Conservation (phyloP, 371 early-diverging fungal genomes). For the Parasitella parasitica region DNA sequence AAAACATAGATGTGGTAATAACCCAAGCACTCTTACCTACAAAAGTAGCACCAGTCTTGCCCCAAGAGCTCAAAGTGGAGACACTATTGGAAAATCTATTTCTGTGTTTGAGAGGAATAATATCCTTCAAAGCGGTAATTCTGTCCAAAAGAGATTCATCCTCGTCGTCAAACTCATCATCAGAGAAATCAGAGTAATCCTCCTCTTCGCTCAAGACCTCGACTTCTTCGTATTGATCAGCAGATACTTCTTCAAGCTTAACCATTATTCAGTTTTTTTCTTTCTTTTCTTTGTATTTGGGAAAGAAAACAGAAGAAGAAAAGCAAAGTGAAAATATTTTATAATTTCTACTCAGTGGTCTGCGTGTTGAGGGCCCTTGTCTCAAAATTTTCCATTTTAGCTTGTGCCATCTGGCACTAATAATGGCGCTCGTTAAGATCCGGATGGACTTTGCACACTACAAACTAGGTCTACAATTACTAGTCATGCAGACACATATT, state of each 20-base stretch:
- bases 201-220: slow-evolving; percentile 49
- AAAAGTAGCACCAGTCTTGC: slow-evolving; percentile 58
- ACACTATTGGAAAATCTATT: slow-evolving; percentile 53
- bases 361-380: slow-evolving; percentile 13
- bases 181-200: slow-evolving; percentile 60
- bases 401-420: background rate
- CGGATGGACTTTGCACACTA: background rate
- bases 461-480: background rate
- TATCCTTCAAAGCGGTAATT: slow-evolving; percentile 72
- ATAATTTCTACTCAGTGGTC: background rate
- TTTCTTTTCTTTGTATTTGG: background rate
- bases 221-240: slow-evolving; percentile 45
- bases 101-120: slow-evolving; percentile 71
- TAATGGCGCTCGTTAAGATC: background rate
- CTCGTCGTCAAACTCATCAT: slow-evolving; percentile 53
- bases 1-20: slow-evolving; percentile 75
- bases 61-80: slow-evolving; percentile 55
- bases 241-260: slow-evolving; percentile 54
- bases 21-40: slow-evolving; percentile 81
- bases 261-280: slow-evolving; percentile 37
- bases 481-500: no score
- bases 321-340: slow-evolving; percentile 10
- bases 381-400: slow-evolving; percentile 6
- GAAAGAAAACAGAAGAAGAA: slow-evolving; percentile 12
- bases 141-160: slow-evolving; percentile 73